Conservation (phyloP, 2,329 filamentous ascomycete genomes). For the Aspergillus sp. region DNA sequence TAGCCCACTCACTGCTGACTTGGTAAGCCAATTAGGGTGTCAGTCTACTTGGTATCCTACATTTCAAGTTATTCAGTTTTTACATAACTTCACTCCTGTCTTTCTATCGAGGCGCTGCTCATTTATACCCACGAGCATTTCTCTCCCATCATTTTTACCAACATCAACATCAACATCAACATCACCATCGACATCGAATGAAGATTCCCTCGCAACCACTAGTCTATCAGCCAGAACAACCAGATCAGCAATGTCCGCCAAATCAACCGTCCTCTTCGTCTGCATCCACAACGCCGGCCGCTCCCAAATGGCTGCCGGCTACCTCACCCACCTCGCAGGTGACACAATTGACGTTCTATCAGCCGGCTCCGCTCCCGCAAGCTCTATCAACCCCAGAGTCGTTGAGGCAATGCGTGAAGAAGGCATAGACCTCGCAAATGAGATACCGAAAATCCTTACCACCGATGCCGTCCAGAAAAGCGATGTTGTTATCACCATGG, state of each 20-base stretch:
- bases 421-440: constrained; percentile 28
- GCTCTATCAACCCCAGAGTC: constrained; percentile 30
- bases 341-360: constrained; percentile 29
- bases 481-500: constrained; percentile 35
- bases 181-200: not conserved
- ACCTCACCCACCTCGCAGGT: constrained; percentile 21
- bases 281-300: constrained; percentile 35
- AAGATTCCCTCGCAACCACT: too few species aligned
- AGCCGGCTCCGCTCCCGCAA: constrained; percentile 32
- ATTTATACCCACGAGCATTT: too few species aligned
- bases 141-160: not conserved
- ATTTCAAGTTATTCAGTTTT: too few species aligned
- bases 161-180: not conserved
- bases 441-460: constrained; percentile 32
- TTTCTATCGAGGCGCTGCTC: too few species aligned
- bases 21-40: too few species aligned
- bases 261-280: constrained; percentile 33
- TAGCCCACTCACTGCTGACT: too few species aligned
- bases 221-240: too few species aligned
- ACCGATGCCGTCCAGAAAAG: constrained; percentile 29
- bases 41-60: too few species aligned
- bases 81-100: too few species aligned
- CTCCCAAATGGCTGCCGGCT: constrained; percentile 32
- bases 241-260: constrained; percentile 3
- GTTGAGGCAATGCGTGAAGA: constrained; percentile 34